Conservation (phyloP, 768 basidiomycete species). For the Russula sp. region DNA sequence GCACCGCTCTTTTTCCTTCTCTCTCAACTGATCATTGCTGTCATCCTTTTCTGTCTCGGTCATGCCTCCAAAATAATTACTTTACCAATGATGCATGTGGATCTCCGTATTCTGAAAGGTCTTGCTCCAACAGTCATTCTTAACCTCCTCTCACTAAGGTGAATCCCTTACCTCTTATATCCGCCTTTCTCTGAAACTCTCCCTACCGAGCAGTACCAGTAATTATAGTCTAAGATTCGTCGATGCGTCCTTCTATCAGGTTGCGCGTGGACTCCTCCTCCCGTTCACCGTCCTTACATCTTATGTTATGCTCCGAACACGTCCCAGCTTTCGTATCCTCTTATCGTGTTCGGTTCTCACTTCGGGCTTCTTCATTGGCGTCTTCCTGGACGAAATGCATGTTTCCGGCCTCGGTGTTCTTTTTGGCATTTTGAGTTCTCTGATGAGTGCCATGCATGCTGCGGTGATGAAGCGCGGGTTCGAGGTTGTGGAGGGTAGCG, state of each 20-base stretch:
- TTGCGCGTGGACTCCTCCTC: constrained; percentile 88
- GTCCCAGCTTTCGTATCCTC: constrained; percentile 71
- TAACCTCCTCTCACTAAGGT: constrained; percentile 83
- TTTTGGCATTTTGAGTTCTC: constrained; percentile 79
- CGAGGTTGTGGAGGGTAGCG: constrained; percentile 71
- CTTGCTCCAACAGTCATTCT: constrained; percentile 67
- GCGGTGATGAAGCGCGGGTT: constrained; percentile 90
- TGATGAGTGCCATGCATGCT: constrained; percentile 85
- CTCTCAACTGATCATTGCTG: constrained; percentile 72
- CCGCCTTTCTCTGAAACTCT: constrained; percentile 6
- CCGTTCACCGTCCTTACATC: constrained; percentile 93
- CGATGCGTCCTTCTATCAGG: constrained; percentile 92
- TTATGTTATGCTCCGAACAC: constrained; percentile 62
- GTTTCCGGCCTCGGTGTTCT: constrained; percentile 57
- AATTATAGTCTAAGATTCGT: constrained; percentile 92
- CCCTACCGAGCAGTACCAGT: constrained; percentile 49
- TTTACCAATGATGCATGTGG: constrained; percentile 51
- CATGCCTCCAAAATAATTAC: constrained; percentile 59
- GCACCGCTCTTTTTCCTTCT: constrained; percentile 85
- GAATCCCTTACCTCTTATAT: constrained; percentile 9
- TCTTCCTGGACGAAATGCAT: constrained; percentile 65
- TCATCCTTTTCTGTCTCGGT: constrained; percentile 60
- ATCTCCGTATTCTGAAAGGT: constrained; percentile 58
- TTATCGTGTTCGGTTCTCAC: constrained; percentile 77
- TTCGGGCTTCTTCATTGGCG: constrained; percentile 83